Evolutionary conservation across 371 early-diverging fungal species (phyloP).

Genomic region (Syncephalastrum contaminatum): DNA sequence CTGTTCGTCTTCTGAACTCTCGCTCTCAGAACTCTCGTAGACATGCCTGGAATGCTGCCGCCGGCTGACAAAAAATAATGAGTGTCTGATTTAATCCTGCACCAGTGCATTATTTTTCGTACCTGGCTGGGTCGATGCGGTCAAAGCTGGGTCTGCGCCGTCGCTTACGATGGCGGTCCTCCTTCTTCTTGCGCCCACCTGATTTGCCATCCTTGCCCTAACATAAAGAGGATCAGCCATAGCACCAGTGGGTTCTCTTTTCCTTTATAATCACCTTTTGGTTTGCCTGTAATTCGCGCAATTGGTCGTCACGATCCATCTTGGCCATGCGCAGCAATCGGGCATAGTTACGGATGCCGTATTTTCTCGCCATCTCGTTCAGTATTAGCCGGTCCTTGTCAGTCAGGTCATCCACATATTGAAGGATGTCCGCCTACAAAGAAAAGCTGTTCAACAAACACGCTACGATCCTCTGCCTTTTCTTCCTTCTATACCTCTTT

Average conservation of each 20-base stretch:
- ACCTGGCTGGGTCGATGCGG: conserved; percentile 6
- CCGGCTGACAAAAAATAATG: not conserved
- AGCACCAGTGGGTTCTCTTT: not conserved
- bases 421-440: conserved; percentile 42
- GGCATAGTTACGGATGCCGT: conserved; percentile 42
- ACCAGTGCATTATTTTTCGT: conserved; percentile 1
- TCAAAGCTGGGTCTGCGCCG: conserved; percentile 10
- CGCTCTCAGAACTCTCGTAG: conserved; percentile 26
- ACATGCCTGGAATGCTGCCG: not conserved
- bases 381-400: conserved; percentile 38
- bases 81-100: too few relatives aligned
- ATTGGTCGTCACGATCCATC: conserved; percentile 43
- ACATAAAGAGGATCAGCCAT: not conserved
- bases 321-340: conserved; percentile 43
- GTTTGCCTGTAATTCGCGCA: conserved; percentile 27
- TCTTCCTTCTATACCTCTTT: conserved; percentile 31
- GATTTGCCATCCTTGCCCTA: conserved; percentile 2
- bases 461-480: not conserved
- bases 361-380: conserved; percentile 46
- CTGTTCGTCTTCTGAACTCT: conserved; percentile 23
- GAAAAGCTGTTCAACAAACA: conserved; percentile 26
- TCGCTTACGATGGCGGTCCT: conserved; percentile 7
- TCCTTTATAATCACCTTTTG: conserved; percentile 11
- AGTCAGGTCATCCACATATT: conserved; percentile 46
- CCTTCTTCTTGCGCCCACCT: conserved; percentile 4